Conservation (phyloP, 495 filamentous ascomycete genomes). For the Trichoderma asperelloides region DNA sequence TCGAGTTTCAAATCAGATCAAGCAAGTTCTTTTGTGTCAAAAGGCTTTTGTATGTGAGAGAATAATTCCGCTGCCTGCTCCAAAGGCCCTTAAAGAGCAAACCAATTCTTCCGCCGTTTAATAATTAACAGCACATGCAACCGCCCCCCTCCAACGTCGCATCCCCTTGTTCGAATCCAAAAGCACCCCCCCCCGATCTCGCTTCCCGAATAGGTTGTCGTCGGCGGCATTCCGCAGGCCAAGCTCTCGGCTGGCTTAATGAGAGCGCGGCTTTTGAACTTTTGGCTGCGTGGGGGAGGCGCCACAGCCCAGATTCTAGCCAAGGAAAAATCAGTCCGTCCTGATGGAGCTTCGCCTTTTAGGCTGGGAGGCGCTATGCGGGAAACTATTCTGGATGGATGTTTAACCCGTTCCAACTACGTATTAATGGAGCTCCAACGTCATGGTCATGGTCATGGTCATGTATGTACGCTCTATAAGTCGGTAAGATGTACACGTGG, state of each 20-base stretch:
- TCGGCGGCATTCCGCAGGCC: background rate
- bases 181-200: background rate
- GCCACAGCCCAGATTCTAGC: background rate
- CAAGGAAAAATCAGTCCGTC: slow-evolving; percentile 7
- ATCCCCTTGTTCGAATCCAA: background rate
- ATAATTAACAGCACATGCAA: background rate
- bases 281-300: background rate
- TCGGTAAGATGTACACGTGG: no score
- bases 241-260: background rate
- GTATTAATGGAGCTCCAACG: no score
- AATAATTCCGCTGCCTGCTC: background rate
- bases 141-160: background rate
- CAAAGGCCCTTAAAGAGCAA: background rate
- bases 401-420: no score
- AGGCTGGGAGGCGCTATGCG: background rate
- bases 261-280: background rate
- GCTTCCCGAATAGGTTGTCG: background rate
- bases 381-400: background rate
- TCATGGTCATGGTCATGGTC: no score
- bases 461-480: no score
- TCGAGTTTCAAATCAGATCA: background rate
- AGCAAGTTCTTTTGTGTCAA: no score
- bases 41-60: background rate
- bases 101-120: background rate
- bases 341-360: background rate